Evolutionary conservation across 768 basidiomycete genomes (phyloP), one percentile per base, ranked within the genome.

Genomic region (Trametes meyenii): DNA sequence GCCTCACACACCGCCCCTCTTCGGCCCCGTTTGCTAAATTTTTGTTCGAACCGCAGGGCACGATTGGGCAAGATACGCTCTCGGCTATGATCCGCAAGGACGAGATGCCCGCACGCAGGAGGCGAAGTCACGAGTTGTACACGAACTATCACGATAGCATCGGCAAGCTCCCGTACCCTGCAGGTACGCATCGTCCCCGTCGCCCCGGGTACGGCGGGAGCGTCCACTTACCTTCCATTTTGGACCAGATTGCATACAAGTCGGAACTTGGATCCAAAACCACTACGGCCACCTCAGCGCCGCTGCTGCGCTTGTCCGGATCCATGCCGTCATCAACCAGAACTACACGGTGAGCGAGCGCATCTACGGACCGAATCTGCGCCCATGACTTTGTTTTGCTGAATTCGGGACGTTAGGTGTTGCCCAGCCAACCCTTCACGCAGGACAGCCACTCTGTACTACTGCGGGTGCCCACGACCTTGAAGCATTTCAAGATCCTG

Each of bases 401-500:
- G 36, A 38, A 33, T 40, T 45, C 39, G 23, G n/a, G 5, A 36
- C 10, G 17, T 29, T 35, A 85, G 85, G 75, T 85, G 63, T 71
- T 86, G 38, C 77, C 83, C 61, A 67, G 76, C 35, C 83, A 82
- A 67, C 68, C 83, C 53, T 55, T 66, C 72, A 59, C 68, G 43
- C 10, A 39, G 16, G 55, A 38, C 56, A 43, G 58, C 42, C 23
- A 23, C 16, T 5, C 29, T 10, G 10, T 50, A 5, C 21, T 69
- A 26, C 63, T 67, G 7, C 83, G 77, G 45, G 87, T 91, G 26
- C 90, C 90, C 21, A 69, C 91, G 35, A 92, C 90, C 5, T 74
- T 92, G 52, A 85, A 89, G 67, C 89, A 90, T 67, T 92, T 92
- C 75, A 82, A 85, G 69, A 69, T 88, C n/a, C 78, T 92, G 49